Base-by-base conservation (phyloP, 192 early-diverging fungal species). In the Rhizophagus prolifer region DNA sequence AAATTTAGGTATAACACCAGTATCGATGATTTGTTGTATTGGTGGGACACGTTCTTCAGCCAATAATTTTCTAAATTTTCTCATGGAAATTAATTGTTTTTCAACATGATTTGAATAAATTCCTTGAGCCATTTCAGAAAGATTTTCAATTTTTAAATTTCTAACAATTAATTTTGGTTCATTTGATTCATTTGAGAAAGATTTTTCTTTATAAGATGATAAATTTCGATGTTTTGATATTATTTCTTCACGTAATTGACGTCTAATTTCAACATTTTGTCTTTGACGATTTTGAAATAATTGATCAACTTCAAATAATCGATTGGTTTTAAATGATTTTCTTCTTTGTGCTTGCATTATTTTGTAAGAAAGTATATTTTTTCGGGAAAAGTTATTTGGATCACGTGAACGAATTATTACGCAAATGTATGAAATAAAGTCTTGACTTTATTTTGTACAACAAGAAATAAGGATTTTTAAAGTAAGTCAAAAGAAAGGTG, bases 291-390 rank as follows among this genome's bases (percentile, higher is more conserved):
- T 72, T 38, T 86, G 79, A 66, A 88, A 67, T 16, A 88, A 70
- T 25, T 84, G 78, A 23, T 87, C 86, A n/a, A 73, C 44, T 13
- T 80, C 79, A 77, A 87, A 86, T 58, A 82, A 78, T 70, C 88
- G 86, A 66, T 90, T 87, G 84, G 91, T 90, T 82, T 94, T 94
- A 85, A 88, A 94, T 68, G 81, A 59, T 44, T 72, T 75, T 25
- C 70, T 81, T 67, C 81, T 58, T 21, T 79, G 77, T 30, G 59
- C 41, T 21, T 62, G 74, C 36, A 38, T 38, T 38, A 8, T 38
- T 38, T n/a, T n/a, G n/a, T n/a, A n/a, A n/a, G n/a, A n/a, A n/a
- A n/a, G n/a, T n/a, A n/a, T n/a, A n/a, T n/a, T n/a, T n/a, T n/a
- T n/a, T n/a, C n/a, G n/a, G n/a, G n/a, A n/a, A n/a, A n/a, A n/a